Conservation (phyloP, 1,284 basidiomycete species). For the Ustilago trichophora region DNA sequence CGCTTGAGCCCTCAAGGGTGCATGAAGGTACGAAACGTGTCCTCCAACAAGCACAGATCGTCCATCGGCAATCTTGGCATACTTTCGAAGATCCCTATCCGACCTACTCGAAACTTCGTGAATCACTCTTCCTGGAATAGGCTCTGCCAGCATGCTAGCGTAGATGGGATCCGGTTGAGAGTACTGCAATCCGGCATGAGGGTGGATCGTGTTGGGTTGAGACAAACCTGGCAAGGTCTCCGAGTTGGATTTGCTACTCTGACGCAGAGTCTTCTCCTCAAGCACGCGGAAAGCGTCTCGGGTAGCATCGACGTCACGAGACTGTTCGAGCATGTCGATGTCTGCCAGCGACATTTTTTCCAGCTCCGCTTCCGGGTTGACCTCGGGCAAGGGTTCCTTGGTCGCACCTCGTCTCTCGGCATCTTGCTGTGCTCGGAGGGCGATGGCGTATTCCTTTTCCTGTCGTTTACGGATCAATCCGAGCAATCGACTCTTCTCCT, state of each 20-base stretch:
- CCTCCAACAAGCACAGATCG: slow-evolving; percentile 38
- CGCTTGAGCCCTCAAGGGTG: slow-evolving; percentile 27
- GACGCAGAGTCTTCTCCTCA: slow-evolving; percentile 14
- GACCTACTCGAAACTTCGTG: slow-evolving; percentile 34
- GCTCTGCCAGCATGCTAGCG: slow-evolving; percentile 47
- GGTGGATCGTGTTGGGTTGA: slow-evolving; percentile 50
- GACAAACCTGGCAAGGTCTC: slow-evolving; percentile 21
- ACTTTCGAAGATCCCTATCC: slow-evolving; percentile 17
- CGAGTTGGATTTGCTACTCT: slow-evolving; percentile 1
- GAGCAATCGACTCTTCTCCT: slow-evolving; percentile 36
- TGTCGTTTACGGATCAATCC: slow-evolving; percentile 37
- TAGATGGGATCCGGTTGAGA: slow-evolving; percentile 60
- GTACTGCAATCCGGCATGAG: slow-evolving; percentile 59
- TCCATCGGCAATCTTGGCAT: slow-evolving; percentile 27
- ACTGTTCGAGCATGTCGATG: slow-evolving; percentile 47
- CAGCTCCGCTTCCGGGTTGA: slow-evolving; percentile 48
- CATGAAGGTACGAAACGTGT: slow-evolving; percentile 35
- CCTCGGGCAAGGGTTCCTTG: slow-evolving; percentile 31
- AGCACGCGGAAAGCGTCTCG: slow-evolving; percentile 40
- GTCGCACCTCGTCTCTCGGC: slow-evolving; percentile 36
- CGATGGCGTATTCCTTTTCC: slow-evolving; percentile 29
- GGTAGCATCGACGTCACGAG: slow-evolving; percentile 34
- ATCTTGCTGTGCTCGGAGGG: slow-evolving; percentile 33
- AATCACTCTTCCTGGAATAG: slow-evolving; percentile 50
- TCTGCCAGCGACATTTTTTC: slow-evolving; percentile 35